Base-by-base conservation (phyloP, 2,329 filamentous ascomycete species). In the Colletotrichum zoysiae region DNA sequence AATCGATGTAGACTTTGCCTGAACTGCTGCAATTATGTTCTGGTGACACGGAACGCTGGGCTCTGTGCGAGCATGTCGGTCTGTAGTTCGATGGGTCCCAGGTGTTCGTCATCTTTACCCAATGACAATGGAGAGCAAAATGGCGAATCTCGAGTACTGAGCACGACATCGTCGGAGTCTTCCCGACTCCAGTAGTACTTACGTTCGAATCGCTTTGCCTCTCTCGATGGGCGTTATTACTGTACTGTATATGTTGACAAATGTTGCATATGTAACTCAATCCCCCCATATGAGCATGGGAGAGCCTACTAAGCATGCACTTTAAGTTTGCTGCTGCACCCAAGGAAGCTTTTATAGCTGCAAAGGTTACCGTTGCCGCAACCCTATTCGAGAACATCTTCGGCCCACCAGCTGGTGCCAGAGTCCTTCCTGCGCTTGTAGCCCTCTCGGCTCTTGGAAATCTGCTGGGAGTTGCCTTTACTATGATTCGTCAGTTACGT, bases 361-460 rank as follows among this genome's bases (percentile, higher is more conserved):
- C 70, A 58, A 73, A 73, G 14, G 67, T 73, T 3, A 73, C 70
- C 12, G 70, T 73, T 5, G 70, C 70, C 5, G 67, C 70, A 2
- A 73, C 70, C 16, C 23, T 73, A 14, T 73, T 73, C 46, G 62
- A 73, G 44, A 73, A 73, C 23, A 23, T 70, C 5, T 73, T 73
- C 30, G 70, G 70, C 1, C 50, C 51, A 2, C 66, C 70, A 2
- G 70, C 70, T 1, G 70, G 67, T 12, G 53, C 70, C 35, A 73
- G 63, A 16, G 70, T 46, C 1, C 70, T 73, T 3, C 70, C 70
- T 5, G 70, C 62, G 1, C 38, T 67, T 1, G 70, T 73, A 3
- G 70, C 70, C 9, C 26, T 73, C 5, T 73, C 70, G 3, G 70
- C 70, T 1, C 67, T 73, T 7, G 70, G 70, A 16, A 67, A 70